Conservation (phyloP, 768 basidiomycete species). For the Plicaturopsis crispa region DNA sequence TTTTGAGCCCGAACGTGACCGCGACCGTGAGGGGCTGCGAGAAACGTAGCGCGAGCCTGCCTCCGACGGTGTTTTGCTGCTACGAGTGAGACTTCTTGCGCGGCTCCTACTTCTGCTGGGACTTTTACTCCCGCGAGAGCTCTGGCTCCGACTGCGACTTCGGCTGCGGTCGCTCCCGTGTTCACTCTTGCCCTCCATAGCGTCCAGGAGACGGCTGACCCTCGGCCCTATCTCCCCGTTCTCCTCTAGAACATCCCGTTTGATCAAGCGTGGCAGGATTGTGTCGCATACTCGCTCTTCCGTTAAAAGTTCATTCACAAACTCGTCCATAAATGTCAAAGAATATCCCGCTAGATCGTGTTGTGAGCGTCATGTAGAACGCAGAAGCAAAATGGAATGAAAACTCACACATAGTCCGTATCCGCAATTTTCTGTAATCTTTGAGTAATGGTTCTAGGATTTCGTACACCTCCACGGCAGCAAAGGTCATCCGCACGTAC, state of each 20-base stretch:
- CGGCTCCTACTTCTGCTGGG: slow-evolving; percentile 21
- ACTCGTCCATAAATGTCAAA: slow-evolving; percentile 88
- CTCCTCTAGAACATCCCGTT: slow-evolving; percentile 85
- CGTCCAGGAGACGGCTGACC: slow-evolving; percentile 80
- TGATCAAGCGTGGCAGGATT: slow-evolving; percentile 85
- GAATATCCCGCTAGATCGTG: slow-evolving; percentile 67
- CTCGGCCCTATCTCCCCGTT: slow-evolving; percentile 83
- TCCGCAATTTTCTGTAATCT: slow-evolving; percentile 86
- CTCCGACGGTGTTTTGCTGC: slow-evolving; percentile 31
- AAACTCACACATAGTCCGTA: slow-evolving; percentile 66
- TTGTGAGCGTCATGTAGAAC: neutral
- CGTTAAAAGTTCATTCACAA: slow-evolving; percentile 71
- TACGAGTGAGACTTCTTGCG: slow-evolving; percentile 17
- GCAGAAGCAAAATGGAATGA: neutral
- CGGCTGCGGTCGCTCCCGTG: slow-evolving; percentile 34
- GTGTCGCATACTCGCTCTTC: slow-evolving; percentile 96
- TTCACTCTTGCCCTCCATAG: slow-evolving; percentile 72
- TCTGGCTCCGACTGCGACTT: slow-evolving; percentile 26
- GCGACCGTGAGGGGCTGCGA: slow-evolving; percentile 53
- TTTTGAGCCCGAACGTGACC: slow-evolving; percentile 31
- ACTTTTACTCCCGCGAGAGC: slow-evolving; percentile 17
- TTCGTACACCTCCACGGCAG: slow-evolving; percentile 85
- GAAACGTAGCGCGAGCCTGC: slow-evolving; percentile 55
- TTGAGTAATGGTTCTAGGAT: slow-evolving; percentile 89
- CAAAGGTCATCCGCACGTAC: slow-evolving; percentile 94